These are phyloP conservation scores for Lactarius deliciosus DNA, from an alignment of 768 basidiomycete species.

Conservation along the genomic window DNA sequence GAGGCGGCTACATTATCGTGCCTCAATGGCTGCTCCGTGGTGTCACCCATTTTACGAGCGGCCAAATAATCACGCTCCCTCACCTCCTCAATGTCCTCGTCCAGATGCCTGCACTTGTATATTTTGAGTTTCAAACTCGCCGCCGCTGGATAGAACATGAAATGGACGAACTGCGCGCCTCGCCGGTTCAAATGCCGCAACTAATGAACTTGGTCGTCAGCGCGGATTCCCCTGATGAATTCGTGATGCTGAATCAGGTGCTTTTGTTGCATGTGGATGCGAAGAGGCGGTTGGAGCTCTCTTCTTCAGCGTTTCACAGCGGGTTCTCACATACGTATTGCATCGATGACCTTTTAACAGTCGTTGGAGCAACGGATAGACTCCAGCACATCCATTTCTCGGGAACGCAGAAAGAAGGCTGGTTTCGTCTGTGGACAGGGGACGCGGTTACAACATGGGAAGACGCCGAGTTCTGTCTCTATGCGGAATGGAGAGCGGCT, in stretches of 20 bases:
- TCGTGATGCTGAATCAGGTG: not conserved
- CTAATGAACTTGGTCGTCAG: not conserved
- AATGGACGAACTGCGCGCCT: not conserved
- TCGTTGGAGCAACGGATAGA: not conserved
- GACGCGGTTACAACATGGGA: not conserved
- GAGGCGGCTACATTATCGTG: not conserved
- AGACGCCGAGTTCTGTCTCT: not conserved
- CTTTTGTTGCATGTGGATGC: not conserved
- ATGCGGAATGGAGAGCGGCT: not conserved
- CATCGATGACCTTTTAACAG: not conserved
- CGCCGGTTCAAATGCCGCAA: conserved; percentile 1
- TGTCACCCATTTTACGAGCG: conserved; percentile 3
- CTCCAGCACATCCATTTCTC: not conserved
- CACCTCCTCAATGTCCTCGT: not conserved
- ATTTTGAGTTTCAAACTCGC: not conserved
- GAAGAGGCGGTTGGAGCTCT: not conserved
- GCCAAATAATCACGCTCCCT: not conserved
- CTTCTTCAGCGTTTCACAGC: not conserved
- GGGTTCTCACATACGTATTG: not conserved
- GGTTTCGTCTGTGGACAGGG: not conserved
- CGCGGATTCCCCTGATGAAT: not conserved
- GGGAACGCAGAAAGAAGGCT: not conserved
- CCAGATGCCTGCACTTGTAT: not conserved
- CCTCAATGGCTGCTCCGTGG: not conserved
- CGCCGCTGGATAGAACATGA: too few relatives aligned